Base-by-base conservation (phyloP, 345 rosid species). In the Arabidopsis arenosa region DNA sequence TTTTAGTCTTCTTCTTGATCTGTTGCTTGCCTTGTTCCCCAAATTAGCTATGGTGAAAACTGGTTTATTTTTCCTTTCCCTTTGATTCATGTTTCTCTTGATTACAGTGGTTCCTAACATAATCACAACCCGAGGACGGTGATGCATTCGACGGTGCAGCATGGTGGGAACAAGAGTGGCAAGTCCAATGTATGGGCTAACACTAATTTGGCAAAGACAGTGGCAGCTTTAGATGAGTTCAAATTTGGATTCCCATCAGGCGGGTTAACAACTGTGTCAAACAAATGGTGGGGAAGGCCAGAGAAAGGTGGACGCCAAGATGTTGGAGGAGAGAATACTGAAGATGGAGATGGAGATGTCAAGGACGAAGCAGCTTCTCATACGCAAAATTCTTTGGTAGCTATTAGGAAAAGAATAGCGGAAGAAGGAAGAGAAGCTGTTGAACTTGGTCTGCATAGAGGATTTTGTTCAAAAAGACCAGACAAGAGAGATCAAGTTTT, bases 221-320 rank as follows among this genome's bases (percentile, higher is more conserved):
- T 75, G 43, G 67, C 76, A 51, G 62, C 68, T 40, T 67, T 79
- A 35, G 95, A 91, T 70, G 97, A 89, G 74, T 91, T 91, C 78
- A 89, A 85, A 69, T 55, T 54, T 58, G 97, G 97, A 52, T 89
- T 91, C 63, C 97, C 97, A 63, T 83, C 88, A 6, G 70, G 74
- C 30, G 93, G 95, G 57, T 86, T 91, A 64, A 78, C 84, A 0
- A 66, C 81, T 9, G 70, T 75, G 41, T 78, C 87, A 2, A 78
- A 84, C 56, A 89, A 85, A 79, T 91, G 97, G 95, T 89, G 95
- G 97, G 91, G 85, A 26, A 78, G 81, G 63, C 39, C 82, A 73
- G 76, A 56, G 28, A 72, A 78, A 12, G 74, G 79, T 47, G 78
- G 52, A 12, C 5, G 6, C 5, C 4, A 57, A 58, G 73, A 75